These are phyloP conservation scores for Earliella scabrosa DNA, from an alignment of 1,284 basidiomycete species.

Conservation along the genomic window DNA sequence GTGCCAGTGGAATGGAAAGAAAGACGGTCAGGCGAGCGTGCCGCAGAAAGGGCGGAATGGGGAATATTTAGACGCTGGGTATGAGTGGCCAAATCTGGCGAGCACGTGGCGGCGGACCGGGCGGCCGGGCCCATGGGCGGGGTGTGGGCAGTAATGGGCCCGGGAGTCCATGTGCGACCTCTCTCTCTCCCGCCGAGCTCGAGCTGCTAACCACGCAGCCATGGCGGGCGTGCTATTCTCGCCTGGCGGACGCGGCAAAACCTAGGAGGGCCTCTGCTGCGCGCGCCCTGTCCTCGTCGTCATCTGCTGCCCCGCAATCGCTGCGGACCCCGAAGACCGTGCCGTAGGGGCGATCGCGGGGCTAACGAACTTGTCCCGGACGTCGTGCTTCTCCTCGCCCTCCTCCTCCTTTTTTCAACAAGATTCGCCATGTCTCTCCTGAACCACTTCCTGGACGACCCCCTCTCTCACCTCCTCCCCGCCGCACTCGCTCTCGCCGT, in stretches of 20 bases:
- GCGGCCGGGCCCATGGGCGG: conserved; percentile 4
- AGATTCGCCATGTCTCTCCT: conserved; percentile 12
- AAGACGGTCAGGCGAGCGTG: not conserved
- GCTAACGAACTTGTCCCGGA: conserved; percentile 3
- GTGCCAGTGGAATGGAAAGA: conserved; percentile 5
- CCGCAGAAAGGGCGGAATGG: not conserved
- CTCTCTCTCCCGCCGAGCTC: not conserved
- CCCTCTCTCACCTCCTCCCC: not conserved
- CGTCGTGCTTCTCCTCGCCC: not conserved
- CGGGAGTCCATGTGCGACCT: not conserved
- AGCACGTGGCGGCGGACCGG: conserved; percentile 2
- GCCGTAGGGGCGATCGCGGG: not conserved
- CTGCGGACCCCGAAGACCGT: conserved; percentile 22
- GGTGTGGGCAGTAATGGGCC: not conserved
- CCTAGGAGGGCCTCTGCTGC: not conserved
- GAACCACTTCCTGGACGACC: not conserved
- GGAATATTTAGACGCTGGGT: not conserved
- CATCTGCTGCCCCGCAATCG: not conserved
- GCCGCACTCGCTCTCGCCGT: not conserved
- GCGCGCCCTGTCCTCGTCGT: not conserved
- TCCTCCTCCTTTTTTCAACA: too few relatives aligned
- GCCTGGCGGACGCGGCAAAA: not conserved
- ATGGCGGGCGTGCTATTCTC: not conserved
- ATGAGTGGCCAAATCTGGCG: not conserved
- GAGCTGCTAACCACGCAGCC: not conserved